phyloP scores from a whole-genome alignment of 768 basidiomycete species.

The Mycena epipterygia region DNA sequence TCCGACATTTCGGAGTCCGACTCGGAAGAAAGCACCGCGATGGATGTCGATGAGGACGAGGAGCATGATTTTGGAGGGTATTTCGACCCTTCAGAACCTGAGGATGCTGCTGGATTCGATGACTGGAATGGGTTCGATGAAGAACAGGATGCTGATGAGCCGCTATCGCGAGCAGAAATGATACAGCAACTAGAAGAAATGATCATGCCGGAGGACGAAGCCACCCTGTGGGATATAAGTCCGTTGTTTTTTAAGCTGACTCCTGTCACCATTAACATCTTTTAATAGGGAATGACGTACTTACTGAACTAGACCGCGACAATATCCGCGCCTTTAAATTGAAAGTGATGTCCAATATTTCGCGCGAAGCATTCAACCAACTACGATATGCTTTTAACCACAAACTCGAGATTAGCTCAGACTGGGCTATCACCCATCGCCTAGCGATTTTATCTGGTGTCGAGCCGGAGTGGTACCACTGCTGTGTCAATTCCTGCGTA shows the following conservation, averaged over 20 bases:
- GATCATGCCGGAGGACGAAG: background rate
- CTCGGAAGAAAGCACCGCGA: background rate
- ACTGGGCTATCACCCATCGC: slow-evolving; percentile 30
- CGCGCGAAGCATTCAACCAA: background rate
- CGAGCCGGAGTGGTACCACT: slow-evolving; percentile 42
- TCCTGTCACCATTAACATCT: background rate
- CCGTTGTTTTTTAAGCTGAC: background rate
- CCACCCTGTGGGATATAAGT: background rate
- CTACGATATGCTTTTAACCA: slow-evolving; percentile 32
- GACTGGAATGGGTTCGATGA: background rate
- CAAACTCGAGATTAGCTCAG: slow-evolving; percentile 36
- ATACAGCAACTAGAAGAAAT: background rate
- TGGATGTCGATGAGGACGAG: no score
- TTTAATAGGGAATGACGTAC: background rate
- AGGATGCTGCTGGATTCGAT: background rate
- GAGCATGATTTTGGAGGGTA: no score
- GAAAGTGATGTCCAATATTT: background rate
- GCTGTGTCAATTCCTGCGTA: slow-evolving; percentile 51
- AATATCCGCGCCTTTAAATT: slow-evolving; percentile 6
- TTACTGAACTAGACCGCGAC: background rate
- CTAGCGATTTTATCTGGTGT: slow-evolving; percentile 42
- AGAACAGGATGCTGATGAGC: background rate
- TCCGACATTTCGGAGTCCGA: background rate
- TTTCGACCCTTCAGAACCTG: background rate
- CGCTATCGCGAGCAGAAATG: slow-evolving; percentile 1